Conservation (phyloP, 2,329 filamentous ascomycete genomes). For the Fusarium sp. region DNA sequence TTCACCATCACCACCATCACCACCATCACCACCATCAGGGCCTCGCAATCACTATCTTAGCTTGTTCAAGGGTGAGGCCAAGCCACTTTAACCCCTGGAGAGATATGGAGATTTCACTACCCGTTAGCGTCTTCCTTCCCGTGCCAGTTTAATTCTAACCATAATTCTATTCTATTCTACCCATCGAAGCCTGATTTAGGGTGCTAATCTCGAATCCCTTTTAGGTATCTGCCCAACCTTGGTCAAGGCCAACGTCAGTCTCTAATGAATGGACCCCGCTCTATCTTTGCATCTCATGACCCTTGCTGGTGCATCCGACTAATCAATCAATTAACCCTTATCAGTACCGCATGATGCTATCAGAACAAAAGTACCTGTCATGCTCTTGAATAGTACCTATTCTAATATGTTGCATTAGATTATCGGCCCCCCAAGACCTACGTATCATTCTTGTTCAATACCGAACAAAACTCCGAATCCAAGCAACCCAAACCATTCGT, state of each 20-base stretch:
- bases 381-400: conserved; percentile 3
- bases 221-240: neutral
- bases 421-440: conserved; percentile 15
- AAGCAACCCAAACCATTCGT: conserved; percentile 6
- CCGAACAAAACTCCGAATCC: neutral
- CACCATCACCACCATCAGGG: neutral
- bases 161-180: neutral
- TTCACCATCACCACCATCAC: neutral
- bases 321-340: conserved; percentile 21
- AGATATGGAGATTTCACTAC: neutral
- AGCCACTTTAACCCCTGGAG: neutral
- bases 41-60: neutral
- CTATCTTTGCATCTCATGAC: conserved; percentile 4
- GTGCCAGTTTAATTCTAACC: neutral
- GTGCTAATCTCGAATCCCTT: neutral
- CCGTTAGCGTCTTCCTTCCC: neutral
- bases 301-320: conserved; percentile 8
- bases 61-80: neutral
- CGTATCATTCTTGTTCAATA: neutral
- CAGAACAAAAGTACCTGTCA: conserved; percentile 27
- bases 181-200: neutral
- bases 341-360: conserved; percentile 16
- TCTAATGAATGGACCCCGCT: neutral
- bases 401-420: conserved; percentile 13
- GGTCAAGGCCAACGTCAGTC: neutral